Conservation (phyloP, 1,139 yeast genomes). For the Suhomyces kunorum region DNA sequence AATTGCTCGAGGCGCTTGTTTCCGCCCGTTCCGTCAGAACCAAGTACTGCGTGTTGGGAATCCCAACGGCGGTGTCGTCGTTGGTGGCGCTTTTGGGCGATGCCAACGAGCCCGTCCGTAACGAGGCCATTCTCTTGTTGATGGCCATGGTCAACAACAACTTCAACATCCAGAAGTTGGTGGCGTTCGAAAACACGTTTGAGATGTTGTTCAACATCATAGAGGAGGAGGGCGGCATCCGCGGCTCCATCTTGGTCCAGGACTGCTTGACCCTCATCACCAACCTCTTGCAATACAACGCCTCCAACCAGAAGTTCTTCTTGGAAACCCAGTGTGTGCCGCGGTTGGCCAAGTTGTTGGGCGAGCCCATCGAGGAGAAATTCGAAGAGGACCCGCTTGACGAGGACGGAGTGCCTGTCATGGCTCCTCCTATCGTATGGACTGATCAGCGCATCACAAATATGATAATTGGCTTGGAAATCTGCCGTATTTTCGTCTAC, state of each 20-base stretch:
- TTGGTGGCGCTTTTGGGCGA: conserved; percentile 72
- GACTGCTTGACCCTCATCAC: conserved; percentile 80
- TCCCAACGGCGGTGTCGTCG: conserved; percentile 80
- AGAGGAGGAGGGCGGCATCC: conserved; percentile 83
- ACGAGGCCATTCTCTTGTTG: conserved; percentile 80
- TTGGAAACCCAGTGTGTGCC: conserved; percentile 81
- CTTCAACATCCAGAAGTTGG: conserved; percentile 84
- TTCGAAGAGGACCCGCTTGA: conserved; percentile 14
- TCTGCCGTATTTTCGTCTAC: conserved; percentile 73
- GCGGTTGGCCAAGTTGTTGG: conserved; percentile 59
- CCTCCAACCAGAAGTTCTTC: conserved; percentile 87
- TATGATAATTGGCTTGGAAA: conserved; percentile 65
- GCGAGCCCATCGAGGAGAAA: conserved; percentile 47
- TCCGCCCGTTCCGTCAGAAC: conserved; percentile 74
- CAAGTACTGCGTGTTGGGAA: conserved; percentile 68
- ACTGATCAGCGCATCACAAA: conserved; percentile 72
- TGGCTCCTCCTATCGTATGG: conserved; percentile 54
- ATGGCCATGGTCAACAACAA: conserved; percentile 82
- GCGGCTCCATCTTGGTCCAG: conserved; percentile 88
- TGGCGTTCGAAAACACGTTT: conserved; percentile 92
- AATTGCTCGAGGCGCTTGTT: conserved; percentile 79
- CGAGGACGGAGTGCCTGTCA: conserved; percentile 6
- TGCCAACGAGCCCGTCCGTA: conserved; percentile 82
- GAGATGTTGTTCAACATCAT: conserved; percentile 77
- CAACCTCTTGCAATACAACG: conserved; percentile 75